Base-by-base conservation (phyloP, 192 early-diverging fungal species). In the Chytriomyces sp. region DNA sequence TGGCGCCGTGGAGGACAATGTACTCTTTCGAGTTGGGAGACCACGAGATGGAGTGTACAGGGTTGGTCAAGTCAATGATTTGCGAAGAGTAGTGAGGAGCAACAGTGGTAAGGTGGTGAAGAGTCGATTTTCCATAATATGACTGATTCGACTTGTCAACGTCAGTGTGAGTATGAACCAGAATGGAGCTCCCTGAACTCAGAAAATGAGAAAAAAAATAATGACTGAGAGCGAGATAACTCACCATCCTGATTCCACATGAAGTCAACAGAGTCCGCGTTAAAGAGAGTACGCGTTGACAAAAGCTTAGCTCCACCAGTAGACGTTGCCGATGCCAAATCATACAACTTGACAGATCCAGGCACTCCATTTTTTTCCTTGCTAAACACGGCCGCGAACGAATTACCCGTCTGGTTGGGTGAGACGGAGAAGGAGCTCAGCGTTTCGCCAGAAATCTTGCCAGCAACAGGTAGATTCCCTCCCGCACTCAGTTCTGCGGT, bases 1-100 rank as follows among this genome's bases (percentile, higher is more conserved):
- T 98, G 38, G 82, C 76, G 49, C 98, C 98, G 77, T 97, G 97
- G 26, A 93, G 82, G 5, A 98, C 98, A 32, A 91, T 90, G 87
- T 98, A 99, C 83, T 99, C 98, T 76, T 96, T 98, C n/a, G 91
- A 92, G 62, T 88, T 91, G 19, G 98, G 98, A 69, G 83, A 86
- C 98, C 98, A 99, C 6, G 90, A 82, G 4, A 99, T 95, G 80
- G 96, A 94, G 72, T 99, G 98, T 64, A 99, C 92, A 28, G 96
- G 92, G 10, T 96, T 96, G 52, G 93, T 77, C 78, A 82, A 82
- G 58, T 93, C 86, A 34, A 85, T 74, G 17, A 99, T 96, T 70
- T 90, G 88, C 75, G 93, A 93, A 81, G 96, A 94, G 83, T 92
- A 97, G 39, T 41, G 41, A 79, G 91, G 94, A 6, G 94, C 95